Conservation (phyloP, 352 stramenopile genomes). For the Blastocystis sp. region DNA sequence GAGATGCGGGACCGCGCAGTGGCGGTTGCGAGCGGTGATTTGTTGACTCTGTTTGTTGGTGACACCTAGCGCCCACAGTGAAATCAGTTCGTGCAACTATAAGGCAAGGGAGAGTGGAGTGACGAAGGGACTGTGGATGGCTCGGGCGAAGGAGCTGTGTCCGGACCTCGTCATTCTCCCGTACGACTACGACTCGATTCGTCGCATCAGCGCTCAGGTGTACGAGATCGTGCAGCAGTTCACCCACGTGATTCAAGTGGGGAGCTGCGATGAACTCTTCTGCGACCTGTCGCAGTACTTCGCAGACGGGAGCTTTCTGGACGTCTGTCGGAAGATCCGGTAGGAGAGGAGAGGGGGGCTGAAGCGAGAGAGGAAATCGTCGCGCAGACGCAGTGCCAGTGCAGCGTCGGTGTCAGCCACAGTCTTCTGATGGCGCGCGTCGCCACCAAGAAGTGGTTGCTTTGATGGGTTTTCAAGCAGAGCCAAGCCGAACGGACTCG, state of each 20-base stretch:
- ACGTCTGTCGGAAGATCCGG: not conserved
- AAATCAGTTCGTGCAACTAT: constrained; percentile 52
- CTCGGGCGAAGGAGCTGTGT: constrained; percentile 22
- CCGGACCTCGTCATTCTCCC: constrained; percentile 20
- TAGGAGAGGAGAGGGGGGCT: not conserved
- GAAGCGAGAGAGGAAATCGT: not conserved
- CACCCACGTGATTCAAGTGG: constrained; percentile 1
- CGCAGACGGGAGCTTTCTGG: not conserved
- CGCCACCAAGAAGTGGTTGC: not conserved
- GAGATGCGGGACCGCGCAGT: not conserved
- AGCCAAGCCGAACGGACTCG: constrained; percentile 29
- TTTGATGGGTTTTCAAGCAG: not conserved
- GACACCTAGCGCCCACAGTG: not conserved
- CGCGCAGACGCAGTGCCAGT: not conserved
- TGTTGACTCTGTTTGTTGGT: not conserved
- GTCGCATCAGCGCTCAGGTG: not conserved
- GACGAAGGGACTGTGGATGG: constrained; percentile 33
- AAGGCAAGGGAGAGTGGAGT: not conserved
- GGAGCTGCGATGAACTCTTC: constrained; percentile 32
- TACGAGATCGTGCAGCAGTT: constrained; percentile 8
- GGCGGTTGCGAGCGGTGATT: constrained; percentile 12
- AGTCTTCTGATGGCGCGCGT: constrained; percentile 20
- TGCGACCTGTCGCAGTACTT: constrained; percentile 18
- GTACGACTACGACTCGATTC: constrained; percentile 15
- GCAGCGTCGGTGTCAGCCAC: constrained; percentile 11